Conservation (phyloP, 805 yeast genomes). For the Wickerhamiella vanderwaltii region DNA sequence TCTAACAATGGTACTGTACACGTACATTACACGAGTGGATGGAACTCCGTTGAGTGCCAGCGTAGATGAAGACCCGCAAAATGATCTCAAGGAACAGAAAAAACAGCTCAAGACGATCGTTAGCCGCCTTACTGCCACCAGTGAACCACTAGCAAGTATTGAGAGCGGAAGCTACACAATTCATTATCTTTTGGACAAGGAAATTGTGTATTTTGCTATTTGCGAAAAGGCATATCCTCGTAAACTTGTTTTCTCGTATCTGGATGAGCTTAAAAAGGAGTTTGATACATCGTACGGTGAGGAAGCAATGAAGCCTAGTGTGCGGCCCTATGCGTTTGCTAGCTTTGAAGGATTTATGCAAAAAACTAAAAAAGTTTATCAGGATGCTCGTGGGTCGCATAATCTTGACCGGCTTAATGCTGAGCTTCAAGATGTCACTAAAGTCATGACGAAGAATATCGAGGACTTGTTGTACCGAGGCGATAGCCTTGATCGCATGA, state of each 20-base stretch:
- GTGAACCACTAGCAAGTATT: slow-evolving; percentile 75
- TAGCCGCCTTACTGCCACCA: slow-evolving; percentile 59
- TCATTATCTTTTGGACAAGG: slow-evolving; percentile 52
- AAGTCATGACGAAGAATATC: slow-evolving; percentile 91
- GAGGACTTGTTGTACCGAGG: slow-evolving; percentile 93
- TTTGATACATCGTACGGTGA: slow-evolving; percentile 72
- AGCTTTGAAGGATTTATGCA: slow-evolving; percentile 58
- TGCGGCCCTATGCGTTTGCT: slow-evolving; percentile 86
- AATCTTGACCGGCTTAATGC: slow-evolving; percentile 76
- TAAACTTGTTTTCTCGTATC: slow-evolving; percentile 76
- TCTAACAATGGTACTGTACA: slow-evolving; percentile 29
- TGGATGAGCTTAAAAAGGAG: slow-evolving; percentile 70
- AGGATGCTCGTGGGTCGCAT: slow-evolving; percentile 81
- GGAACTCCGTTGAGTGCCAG: slow-evolving; percentile 87
- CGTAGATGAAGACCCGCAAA: slow-evolving; percentile 62
- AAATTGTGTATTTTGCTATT: slow-evolving; percentile 67
- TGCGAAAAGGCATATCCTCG: slow-evolving; percentile 73
- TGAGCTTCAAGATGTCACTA: slow-evolving; percentile 86
- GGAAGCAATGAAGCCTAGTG: slow-evolving; percentile 42
- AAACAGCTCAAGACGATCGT: slow-evolving; percentile 70
- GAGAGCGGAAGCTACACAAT: slow-evolving; percentile 65
- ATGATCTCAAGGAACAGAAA: slow-evolving; percentile 57
- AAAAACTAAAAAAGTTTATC: slow-evolving; percentile 80
- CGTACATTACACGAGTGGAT: slow-evolving; percentile 25
- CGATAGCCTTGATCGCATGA: slow-evolving; percentile 78